phyloP scores from a whole-genome alignment of 2,329 filamentous ascomycete genomes.

The Trichoderma sp. region DNA sequence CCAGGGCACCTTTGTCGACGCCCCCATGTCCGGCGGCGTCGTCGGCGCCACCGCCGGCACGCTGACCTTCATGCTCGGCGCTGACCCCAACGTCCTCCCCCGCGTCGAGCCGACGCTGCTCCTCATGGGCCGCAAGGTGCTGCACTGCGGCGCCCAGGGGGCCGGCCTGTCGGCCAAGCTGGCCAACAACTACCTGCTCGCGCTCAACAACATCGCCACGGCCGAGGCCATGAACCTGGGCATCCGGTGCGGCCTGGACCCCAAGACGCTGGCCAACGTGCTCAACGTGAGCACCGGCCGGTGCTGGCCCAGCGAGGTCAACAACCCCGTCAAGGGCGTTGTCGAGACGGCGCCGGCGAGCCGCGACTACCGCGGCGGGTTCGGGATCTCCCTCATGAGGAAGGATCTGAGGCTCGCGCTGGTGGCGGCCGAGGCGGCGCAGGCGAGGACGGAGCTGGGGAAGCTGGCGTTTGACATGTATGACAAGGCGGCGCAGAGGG shows the following conservation, averaged over 20 bases:
- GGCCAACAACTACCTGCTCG: conserved; percentile 95
- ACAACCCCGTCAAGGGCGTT: conserved; percentile 90
- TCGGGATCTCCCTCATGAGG: conserved; percentile 76
- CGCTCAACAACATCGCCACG: conserved; percentile 82
- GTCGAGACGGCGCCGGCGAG: conserved; percentile 73
- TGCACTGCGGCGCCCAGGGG: conserved; percentile 84
- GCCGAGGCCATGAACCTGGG: conserved; percentile 68
- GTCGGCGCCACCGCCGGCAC: conserved; percentile 86
- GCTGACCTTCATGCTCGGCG: conserved; percentile 94
- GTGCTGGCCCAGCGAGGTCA: conserved; percentile 95
- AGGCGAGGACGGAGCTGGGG: conserved; percentile 66
- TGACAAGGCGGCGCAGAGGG: conserved; percentile 62
- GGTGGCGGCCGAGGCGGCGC: conserved; percentile 68
- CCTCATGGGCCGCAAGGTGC: conserved; percentile 81
- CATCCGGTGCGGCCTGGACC: conserved; percentile 62
- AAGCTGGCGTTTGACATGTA: conserved; percentile 68
- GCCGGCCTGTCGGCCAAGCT: conserved; percentile 89
- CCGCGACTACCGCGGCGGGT: conserved; percentile 76
- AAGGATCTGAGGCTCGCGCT: conserved; percentile 78
- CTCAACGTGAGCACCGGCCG: conserved; percentile 93
- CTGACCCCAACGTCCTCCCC: conserved; percentile 61
- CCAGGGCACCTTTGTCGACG: conserved; percentile 82
- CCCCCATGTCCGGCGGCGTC: conserved; percentile 95
- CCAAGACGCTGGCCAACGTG: conserved; percentile 72
- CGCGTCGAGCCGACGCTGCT: conserved; percentile 70